Conservation (phyloP, 2,329 filamentous ascomycete genomes). For the Pyricularia sp. region DNA sequence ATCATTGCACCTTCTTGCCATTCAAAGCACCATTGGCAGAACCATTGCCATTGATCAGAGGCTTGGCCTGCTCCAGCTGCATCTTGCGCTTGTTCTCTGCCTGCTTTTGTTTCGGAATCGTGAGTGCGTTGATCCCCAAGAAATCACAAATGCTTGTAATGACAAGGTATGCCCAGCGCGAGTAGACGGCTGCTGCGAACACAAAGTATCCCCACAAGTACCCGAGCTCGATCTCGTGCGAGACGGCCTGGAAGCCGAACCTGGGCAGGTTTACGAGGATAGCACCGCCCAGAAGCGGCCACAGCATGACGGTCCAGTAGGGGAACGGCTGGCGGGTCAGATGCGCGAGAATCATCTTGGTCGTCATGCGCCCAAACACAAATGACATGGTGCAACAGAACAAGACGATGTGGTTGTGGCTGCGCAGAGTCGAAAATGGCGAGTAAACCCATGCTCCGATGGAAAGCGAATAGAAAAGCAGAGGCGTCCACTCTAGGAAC, state of each 20-base stretch:
- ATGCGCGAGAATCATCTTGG: conserved; percentile 97
- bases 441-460: conserved; percentile 83
- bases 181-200: conserved; percentile 80
- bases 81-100: conserved; percentile 34
- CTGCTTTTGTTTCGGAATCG: conserved; percentile 61
- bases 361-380: conserved; percentile 96
- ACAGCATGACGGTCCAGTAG: conserved; percentile 89
- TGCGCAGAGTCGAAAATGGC: conserved; percentile 72
- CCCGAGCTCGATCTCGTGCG: conserved; percentile 57
- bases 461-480: conserved; percentile 68
- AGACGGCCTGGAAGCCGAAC: conserved; percentile 57
- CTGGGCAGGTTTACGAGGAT: conserved; percentile 73
- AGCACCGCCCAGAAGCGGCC: conserved; percentile 78
- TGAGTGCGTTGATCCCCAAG: conserved; percentile 89
- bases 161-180: conserved; percentile 85
- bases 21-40: conserved; percentile 18
- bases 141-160: conserved; percentile 87
- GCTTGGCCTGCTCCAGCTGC: conserved; percentile 21
- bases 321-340: conserved; percentile 90
- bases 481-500: conserved; percentile 90
- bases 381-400: conserved; percentile 94
- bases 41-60: conserved; percentile 7
- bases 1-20: conserved; percentile 18
- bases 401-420: conserved; percentile 79
- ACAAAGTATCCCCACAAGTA: conserved; percentile 81